phyloP scores from a whole-genome alignment of 768 basidiomycete genomes.

The Hortiboletus flavorubellus region DNA sequence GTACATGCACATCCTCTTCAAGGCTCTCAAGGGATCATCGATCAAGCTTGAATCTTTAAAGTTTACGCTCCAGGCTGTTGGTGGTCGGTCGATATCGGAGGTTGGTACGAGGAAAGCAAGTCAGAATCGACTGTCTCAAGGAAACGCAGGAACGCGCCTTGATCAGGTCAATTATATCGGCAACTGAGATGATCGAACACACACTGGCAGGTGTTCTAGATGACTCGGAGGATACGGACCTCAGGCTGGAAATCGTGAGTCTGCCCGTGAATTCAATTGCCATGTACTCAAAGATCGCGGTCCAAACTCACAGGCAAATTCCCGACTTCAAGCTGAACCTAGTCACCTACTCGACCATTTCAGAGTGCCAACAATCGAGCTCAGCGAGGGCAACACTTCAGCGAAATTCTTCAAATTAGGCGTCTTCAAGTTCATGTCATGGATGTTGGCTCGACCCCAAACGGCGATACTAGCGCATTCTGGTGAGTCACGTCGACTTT shows the following conservation, averaged over 20 bases:
- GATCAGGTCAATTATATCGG: too few species aligned
- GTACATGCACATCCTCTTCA: not conserved
- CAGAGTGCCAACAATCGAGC: not conserved
- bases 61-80: not conserved
- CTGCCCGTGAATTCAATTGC: not conserved
- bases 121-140: too few species aligned
- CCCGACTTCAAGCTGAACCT: not conserved
- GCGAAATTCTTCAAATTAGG: too few species aligned
- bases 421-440: not conserved
- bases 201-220: not conserved
- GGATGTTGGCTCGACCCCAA: not conserved
- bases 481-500: not conserved
- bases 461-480: not conserved
- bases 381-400: not conserved
- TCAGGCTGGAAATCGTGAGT: not conserved
- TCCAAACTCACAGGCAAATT: conserved; percentile 1
- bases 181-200: too few species aligned
- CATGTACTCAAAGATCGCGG: not conserved
- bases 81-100: not conserved
- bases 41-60: not conserved
- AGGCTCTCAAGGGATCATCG: not conserved
- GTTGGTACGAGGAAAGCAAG: not conserved
- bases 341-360: not conserved
- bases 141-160: too few species aligned
- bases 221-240: not conserved